Base-by-base conservation (phyloP, 768 basidiomycete genomes). In the Termitomyces sp. region DNA sequence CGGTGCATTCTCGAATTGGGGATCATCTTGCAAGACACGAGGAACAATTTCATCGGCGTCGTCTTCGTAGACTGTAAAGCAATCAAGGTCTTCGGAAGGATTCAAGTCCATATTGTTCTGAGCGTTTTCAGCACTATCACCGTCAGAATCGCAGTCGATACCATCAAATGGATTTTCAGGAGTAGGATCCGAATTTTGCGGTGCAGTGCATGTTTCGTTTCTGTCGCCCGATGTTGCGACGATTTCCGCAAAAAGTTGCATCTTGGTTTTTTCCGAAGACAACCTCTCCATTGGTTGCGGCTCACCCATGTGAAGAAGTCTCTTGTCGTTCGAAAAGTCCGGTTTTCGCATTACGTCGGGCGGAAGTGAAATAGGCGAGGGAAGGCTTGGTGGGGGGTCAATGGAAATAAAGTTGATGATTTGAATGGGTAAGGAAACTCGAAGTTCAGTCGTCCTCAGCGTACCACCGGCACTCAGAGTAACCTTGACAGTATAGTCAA, bases 401-500 rank as follows among this genome's bases (percentile, higher is more conserved):
- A 52, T 27, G 18, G 51, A 52, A 20, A 52, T 52, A 4, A 52
- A 52, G 13, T 52, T 52, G 26, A 52, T 40, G 26, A 40, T 30
- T 4, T 27, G 51, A 14, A 52, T 52, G n/a, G 51, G 51, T 7
- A 52, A 20, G n/a, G 39, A 39, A 40, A 52, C 37, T 30, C 30
- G 51, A 6, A 52, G 51, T 13, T 52, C 26, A 39, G 13, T 20
- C 75, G 81, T 76, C 24, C 87, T 60, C 47, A 72, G 71, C 16
- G 82, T 70, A 9, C 87, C 88, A 10, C 87, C 87, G 7, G 82
- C 78, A 62, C 80, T 81, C 39, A 89, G 70, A 5, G 82, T 82
- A 30, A 92, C 82, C 50, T 82, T 83, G 59, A 96, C 74, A 2
- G 76, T 76, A 66, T 95, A 92, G 52, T 84, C 79, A 51, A 95